Evolutionary conservation across 306 rosid species (phyloP).

Genomic region (Luffa aegyptiaca): DNA sequence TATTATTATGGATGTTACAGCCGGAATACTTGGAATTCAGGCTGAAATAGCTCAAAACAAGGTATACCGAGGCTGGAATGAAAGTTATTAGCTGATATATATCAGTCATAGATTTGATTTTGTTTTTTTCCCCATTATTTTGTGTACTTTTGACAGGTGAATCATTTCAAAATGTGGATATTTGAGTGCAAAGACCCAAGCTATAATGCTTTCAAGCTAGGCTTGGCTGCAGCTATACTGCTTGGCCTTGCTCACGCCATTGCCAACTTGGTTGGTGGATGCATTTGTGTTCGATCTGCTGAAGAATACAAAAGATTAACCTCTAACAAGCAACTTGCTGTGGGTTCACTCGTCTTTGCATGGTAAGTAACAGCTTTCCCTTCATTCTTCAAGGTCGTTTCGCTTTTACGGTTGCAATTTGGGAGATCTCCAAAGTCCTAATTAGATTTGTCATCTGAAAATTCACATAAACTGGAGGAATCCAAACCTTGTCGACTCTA

Average conservation of each 20-base stretch:
- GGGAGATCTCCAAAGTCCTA: background rate
- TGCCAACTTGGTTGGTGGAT: slow-evolving; percentile 61
- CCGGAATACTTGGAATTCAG: slow-evolving; percentile 76
- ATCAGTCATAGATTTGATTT: background rate
- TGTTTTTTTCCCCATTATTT: background rate
- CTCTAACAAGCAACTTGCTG: slow-evolving; percentile 40
- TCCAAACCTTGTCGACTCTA: background rate
- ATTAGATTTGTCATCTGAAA: background rate
- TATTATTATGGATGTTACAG: slow-evolving; percentile 43
- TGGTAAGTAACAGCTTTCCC: slow-evolving; percentile 33
- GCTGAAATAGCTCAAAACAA: slow-evolving; percentile 75
- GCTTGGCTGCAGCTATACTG: slow-evolving; percentile 55
- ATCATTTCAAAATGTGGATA: slow-evolving; percentile 47
- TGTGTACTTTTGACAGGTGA: slow-evolving; percentile 25
- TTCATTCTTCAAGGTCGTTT: background rate
- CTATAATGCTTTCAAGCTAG: slow-evolving; percentile 57
- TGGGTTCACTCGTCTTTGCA: slow-evolving; percentile 39
- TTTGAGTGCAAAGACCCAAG: slow-evolving; percentile 68
- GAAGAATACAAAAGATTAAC: slow-evolving; percentile 26
- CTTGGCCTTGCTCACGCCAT: slow-evolving; percentile 41
- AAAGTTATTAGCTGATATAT: background rate
- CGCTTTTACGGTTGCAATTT: background rate
- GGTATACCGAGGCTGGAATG: slow-evolving; percentile 22
- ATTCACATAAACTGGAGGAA: background rate
- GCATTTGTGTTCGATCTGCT: slow-evolving; percentile 43